Evolutionary conservation across 2,329 filamentous ascomycete genomes (phyloP).

Genomic region (Salinomyces thailandicus): DNA sequence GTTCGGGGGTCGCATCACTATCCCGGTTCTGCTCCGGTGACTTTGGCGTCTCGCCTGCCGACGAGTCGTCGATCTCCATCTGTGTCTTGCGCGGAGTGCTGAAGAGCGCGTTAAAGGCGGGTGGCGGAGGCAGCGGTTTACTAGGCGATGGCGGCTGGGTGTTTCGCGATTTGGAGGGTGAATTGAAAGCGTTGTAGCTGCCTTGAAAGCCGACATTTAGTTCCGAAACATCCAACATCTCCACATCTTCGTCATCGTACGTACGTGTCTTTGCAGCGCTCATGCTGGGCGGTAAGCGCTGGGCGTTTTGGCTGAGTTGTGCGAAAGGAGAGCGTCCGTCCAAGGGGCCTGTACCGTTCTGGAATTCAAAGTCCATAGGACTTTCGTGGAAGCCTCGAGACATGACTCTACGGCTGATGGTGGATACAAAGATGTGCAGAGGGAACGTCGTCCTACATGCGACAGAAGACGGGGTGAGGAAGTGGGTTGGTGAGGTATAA

Average conservation of each 20-base stretch:
- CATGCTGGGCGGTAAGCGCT: constrained; percentile 16
- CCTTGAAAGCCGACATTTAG: constrained; percentile 9
- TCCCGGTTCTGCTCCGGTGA: constrained; percentile 33
- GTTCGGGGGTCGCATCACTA: constrained; percentile 22
- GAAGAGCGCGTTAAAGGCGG: constrained; percentile 26
- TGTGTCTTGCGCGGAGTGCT: constrained; percentile 29
- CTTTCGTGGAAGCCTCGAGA: constrained; percentile 7
- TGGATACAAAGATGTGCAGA: neutral
- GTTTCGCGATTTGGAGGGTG: constrained; percentile 43
- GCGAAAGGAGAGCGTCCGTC: constrained; percentile 40
- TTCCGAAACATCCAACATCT: constrained; percentile 2
- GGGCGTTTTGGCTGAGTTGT: constrained; percentile 27
- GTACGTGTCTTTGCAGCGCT: constrained; percentile 14
- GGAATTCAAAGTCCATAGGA: constrained; percentile 46
- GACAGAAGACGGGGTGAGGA: too few relatives aligned
- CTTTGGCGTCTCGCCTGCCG: constrained; percentile 40
- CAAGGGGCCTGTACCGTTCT: constrained; percentile 36
- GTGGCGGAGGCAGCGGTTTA: constrained; percentile 32
- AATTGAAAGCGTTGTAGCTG: constrained; percentile 29
- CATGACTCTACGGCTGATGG: constrained; percentile 4
- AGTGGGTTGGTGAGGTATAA: too few relatives aligned
- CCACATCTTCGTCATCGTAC: neutral
- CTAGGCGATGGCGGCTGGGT: constrained; percentile 25
- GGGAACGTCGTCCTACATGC: too few relatives aligned
- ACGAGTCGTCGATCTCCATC: constrained; percentile 34